Evolutionary conservation across 2,329 filamentous ascomycete genomes (phyloP).

Genomic region (Zymoseptoria tritici): DNA sequence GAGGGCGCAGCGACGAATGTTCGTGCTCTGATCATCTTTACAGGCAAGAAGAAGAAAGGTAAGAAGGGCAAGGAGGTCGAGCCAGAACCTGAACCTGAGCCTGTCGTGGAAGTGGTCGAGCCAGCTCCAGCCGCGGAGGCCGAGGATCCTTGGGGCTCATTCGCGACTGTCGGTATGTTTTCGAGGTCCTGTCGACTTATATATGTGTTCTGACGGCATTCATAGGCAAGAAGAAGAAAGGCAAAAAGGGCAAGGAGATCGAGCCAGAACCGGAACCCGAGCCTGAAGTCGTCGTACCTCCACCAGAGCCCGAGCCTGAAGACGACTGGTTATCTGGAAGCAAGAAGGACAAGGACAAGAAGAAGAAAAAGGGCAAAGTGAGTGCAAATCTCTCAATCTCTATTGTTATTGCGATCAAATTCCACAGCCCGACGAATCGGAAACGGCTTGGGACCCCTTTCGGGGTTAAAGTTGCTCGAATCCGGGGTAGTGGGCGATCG

Average conservation of each 20-base stretch:
- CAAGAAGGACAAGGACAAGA: conserved; percentile 23
- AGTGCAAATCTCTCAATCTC: conserved; percentile 8
- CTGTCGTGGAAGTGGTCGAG: conserved; percentile 9
- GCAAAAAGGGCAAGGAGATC: conserved; percentile 34
- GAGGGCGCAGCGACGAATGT: too few species aligned
- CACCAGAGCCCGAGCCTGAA: conserved; percentile 25
- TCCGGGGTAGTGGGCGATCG: conserved; percentile 8
- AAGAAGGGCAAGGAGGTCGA: conserved; percentile 30
- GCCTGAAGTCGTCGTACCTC: conserved; percentile 7
- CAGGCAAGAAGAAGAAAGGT: conserved; percentile 30
- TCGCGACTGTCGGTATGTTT: conserved; percentile 6
- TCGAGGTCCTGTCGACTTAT: neutral
- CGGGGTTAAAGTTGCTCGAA: conserved; percentile 5
- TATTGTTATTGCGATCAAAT: conserved; percentile 2
- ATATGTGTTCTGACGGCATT: neutral
- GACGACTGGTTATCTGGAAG: conserved; percentile 13
- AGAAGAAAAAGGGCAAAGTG: conserved; percentile 32
- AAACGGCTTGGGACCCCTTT: conserved; percentile 8
- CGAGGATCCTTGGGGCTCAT: conserved; percentile 27
- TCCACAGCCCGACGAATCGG: conserved; percentile 10
- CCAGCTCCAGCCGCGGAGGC: conserved; percentile 3
- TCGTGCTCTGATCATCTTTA: too few species aligned
- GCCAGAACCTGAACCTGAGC: conserved; percentile 25
- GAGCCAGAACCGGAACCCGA: conserved; percentile 23
- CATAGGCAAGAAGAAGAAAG: conserved; percentile 31